Evolutionary conservation across 805 yeast genomes (phyloP), one percentile per base, ranked within the genome.

Genomic region (Saccharomycopsis fibuligera): DNA sequence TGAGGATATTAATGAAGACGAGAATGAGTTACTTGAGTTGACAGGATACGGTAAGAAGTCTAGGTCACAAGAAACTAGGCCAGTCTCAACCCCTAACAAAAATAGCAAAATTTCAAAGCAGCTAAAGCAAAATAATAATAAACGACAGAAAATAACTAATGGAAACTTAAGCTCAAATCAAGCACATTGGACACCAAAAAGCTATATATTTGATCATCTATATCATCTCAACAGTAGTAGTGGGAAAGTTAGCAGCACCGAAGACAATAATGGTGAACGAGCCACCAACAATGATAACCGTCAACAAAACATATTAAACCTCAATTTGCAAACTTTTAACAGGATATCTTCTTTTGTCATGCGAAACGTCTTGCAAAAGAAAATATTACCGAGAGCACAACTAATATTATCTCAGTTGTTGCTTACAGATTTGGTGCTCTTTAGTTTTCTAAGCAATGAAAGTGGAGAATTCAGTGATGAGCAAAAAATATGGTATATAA

Each of bases 41-140:
- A 51, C 51, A 22, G 54, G 54, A 6, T 51, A 51, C 35, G 51
- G 42, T 29, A 39, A 33, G 27, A 49, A 49, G 41, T 33, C 37
- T n/a, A 9, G 14, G 9, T 14, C 14, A n/a, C 41, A 33, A 33
- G n/a, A n/a, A n/a, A n/a, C n/a, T n/a, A n/a, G n/a, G 25, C 25
- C 27, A 22, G n/a, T 21, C 25, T 5, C 35, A 41, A 41, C 14
- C 25, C 25, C 14, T n/a, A 16, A 29, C 22, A n/a, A 8, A 19
- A 33, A 31, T 33, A 42, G 23, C 30, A 16, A 6, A 30, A 30
- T 16, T n/a, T 10, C 6, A 31, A 44, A 27, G 35, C 36, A 19
- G 9, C 5, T n/a, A n/a, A 14, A 37, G 41, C 25, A 30, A n/a
- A 37, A 19, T 27, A 21, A 14, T 16, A 44, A 41, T 12, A 37